Evolutionary conservation across 208 protist genomes (phyloP).

Genomic region (Trypanosoma platydactyli): DNA sequence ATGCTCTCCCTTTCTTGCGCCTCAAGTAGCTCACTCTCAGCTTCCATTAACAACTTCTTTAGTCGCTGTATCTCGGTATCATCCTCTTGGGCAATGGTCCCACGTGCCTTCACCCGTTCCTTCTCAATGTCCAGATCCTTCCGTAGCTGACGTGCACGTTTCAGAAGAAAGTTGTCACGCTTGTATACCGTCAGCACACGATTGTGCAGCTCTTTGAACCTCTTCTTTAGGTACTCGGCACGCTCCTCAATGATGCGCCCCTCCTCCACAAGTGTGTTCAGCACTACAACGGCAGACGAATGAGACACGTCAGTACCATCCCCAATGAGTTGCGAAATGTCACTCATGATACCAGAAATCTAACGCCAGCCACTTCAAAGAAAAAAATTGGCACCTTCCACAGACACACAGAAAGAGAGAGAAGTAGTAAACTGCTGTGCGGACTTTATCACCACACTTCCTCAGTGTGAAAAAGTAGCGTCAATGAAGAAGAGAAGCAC

Average conservation of each 20-base stretch:
- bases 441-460: not conserved
- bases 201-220: constrained; percentile 86
- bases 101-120: constrained; percentile 60
- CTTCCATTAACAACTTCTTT: constrained; percentile 70
- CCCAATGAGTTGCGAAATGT: constrained; percentile 31
- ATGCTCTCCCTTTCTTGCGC: constrained; percentile 90
- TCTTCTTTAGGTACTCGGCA: constrained; percentile 79
- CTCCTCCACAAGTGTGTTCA: constrained; percentile 87
- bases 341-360: constrained; percentile 20
- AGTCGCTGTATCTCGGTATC: constrained; percentile 84
- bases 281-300: constrained; percentile 75
- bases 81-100: constrained; percentile 73
- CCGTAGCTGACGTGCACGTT: constrained; percentile 81
- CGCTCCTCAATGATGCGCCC: constrained; percentile 85
- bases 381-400: not conserved
- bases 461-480: constrained; percentile 7
- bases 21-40: constrained; percentile 74
- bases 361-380: constrained; percentile 4
- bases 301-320: constrained; percentile 87
- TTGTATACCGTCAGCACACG: constrained; percentile 89
- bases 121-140: constrained; percentile 79
- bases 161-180: constrained; percentile 87
- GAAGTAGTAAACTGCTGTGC: not conserved
- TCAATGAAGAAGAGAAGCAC: constrained; percentile 1
- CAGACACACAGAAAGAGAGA: constrained; percentile 3